Evolutionary conservation across 2,329 filamentous ascomycete species (phyloP).

Genomic region (Daldinia sp.): DNA sequence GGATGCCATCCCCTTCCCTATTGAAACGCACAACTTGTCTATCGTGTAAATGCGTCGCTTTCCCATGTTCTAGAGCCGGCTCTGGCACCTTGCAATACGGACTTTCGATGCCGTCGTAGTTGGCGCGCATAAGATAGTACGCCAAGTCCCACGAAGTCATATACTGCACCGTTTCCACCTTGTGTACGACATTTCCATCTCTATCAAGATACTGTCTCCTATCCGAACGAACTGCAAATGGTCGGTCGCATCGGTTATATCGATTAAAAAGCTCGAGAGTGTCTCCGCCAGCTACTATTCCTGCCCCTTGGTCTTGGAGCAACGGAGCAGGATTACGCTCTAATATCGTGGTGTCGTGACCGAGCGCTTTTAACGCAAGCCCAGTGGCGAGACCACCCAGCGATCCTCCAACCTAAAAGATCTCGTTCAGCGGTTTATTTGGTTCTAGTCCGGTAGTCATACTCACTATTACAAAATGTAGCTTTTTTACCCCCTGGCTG

Average conservation of each 20-base stretch:
- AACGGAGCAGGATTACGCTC: constrained; percentile 58
- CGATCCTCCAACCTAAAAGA: constrained; percentile 56
- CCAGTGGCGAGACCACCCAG: constrained; percentile 56
- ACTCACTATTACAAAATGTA: constrained; percentile 49
- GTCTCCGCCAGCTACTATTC: constrained; percentile 60
- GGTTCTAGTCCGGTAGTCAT: neutral
- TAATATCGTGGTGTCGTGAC: constrained; percentile 58
- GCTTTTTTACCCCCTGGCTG: constrained; percentile 37
- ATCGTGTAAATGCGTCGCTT: constrained; percentile 51
- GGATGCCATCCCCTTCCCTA: constrained; percentile 46
- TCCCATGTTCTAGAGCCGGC: constrained; percentile 46
- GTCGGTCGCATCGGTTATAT: constrained; percentile 55
- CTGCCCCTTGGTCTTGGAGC: constrained; percentile 62
- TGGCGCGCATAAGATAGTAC: constrained; percentile 59
- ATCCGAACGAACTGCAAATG: constrained; percentile 49
- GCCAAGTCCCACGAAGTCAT: constrained; percentile 64
- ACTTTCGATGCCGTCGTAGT: constrained; percentile 56
- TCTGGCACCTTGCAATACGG: constrained; percentile 51
- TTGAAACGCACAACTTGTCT: constrained; percentile 51
- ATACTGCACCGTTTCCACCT: constrained; percentile 53
- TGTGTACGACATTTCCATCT: constrained; percentile 52
- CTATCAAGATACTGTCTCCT: constrained; percentile 53
- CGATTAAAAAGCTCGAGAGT: constrained; percentile 57
- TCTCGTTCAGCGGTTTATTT: constrained; percentile 7
- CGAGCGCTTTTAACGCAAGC: constrained; percentile 56